Base-by-base conservation (phyloP, 2,329 filamentous ascomycete species). In the Aspergillus pseudoterreus region DNA sequence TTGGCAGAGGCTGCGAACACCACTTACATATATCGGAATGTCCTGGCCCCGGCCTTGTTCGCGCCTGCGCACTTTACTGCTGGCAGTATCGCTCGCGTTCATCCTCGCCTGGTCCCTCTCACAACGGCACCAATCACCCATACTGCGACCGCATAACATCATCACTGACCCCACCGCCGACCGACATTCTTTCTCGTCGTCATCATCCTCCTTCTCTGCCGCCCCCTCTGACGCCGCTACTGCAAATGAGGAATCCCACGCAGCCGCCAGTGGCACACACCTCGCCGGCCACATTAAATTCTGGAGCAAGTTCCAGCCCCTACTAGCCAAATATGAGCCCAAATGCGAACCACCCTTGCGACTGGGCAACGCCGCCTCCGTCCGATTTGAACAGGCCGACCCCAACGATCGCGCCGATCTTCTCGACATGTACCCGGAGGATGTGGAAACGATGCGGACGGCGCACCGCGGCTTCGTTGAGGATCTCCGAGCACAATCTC, bases 381-480 rank as follows among this genome's bases (percentile, higher is more conserved):
- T 63, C 43, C 46, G 62, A 38, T 69, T 66, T 48, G 59, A 69
- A 39, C 53, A 61, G 22, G 58, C 59, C 2, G 52, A 65, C 27
- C 57, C 62, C 2, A 51, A 61, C n/a, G 51, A 56, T 14, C 68
- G 65, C 4, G 66, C 66, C 35, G 64, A 72, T 49, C 48, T 63
- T 35, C 55, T 73, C 42, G 53, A 61, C 22, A 63, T 73, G 54
- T 43, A 59, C 2, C 52, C 54, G 4, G 50, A 57, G 10, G 66
- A 72, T 43, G 58, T 71, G 12, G 53, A 60, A 4, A 57, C 52
- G 11, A 67, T 74, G 62, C 67, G 63, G 46, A 49, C 61, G 10
- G 65, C 66, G 10, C 71, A 74, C 59, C 55, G 59, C 3, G 62
- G 55, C 8, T 73, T 74, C 47, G 58, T 72, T 17, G 45, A 62